These are phyloP conservation scores for Fusarium camptoceras DNA, from an alignment of 2,329 filamentous ascomycete species.

Conservation along the genomic window DNA sequence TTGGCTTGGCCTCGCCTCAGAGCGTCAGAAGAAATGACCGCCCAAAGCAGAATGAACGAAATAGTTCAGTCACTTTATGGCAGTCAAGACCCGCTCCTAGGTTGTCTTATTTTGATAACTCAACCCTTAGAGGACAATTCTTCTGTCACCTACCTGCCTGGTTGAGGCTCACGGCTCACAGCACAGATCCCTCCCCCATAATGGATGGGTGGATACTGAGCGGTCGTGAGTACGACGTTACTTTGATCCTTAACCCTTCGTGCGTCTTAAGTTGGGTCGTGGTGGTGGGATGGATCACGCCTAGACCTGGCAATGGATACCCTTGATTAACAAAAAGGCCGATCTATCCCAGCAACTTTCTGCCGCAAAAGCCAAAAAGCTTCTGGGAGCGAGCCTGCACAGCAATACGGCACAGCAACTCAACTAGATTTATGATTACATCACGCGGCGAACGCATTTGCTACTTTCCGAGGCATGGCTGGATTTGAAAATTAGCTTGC, in stretches of 20 bases:
- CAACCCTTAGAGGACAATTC: neutral
- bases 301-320: constrained; percentile 1
- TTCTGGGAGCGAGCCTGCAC: constrained; percentile 12
- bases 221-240: constrained; percentile 32
- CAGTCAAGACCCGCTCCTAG: neutral
- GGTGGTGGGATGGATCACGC: constrained; percentile 39
- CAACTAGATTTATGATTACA: constrained; percentile 17
- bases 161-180: constrained; percentile 38
- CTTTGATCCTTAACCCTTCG: constrained; percentile 38
- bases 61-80: neutral
- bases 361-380: constrained; percentile 4
- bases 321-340: constrained; percentile 12
- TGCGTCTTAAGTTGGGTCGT: constrained; percentile 34
- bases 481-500: constrained; percentile 4
- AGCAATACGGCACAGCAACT: constrained; percentile 20
- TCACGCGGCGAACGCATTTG: constrained; percentile 36
- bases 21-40: neutral
- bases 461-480: constrained; percentile 34
- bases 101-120: neutral
- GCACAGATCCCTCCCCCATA: constrained; percentile 13
- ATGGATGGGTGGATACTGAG: constrained; percentile 31
- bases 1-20: constrained; percentile 10
- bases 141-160: neutral
- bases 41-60: neutral
- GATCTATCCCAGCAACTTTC: constrained; percentile 9